Percentiles rank a stretch among this genome's conserved stretches.
These are phyloP conservation scores for Alloteropsis angusta DNA, from an alignment of 202 grass and related monocot genomes.

Conservation along the genomic window DNA sequence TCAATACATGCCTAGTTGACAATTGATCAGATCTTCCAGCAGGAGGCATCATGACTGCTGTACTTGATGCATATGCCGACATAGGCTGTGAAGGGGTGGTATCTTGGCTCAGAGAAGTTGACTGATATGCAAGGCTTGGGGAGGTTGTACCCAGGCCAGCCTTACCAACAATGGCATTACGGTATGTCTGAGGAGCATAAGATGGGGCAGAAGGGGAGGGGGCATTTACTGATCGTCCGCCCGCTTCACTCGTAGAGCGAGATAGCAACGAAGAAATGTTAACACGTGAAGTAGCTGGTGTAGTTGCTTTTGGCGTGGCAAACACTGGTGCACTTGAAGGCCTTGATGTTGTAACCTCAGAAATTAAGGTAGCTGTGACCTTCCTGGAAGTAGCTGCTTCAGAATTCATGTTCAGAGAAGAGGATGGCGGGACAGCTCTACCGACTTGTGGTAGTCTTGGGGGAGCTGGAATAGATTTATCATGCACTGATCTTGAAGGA, in stretches of 20 bases:
- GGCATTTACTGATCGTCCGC: conserved; percentile 31
- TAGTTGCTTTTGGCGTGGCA: conserved; percentile 33
- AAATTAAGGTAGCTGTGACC: conserved; percentile 23
- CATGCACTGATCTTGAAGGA: conserved; percentile 34
- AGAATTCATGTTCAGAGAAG: background rate
- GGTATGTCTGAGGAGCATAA: conserved; percentile 72
- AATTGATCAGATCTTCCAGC: conserved; percentile 33
- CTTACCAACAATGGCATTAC: conserved; percentile 68
- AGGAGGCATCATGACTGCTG: conserved; percentile 27
- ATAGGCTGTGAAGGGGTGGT: conserved; percentile 27
- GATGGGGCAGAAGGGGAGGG: conserved; percentile 51
- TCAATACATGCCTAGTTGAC: conserved; percentile 35
- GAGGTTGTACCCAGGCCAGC: conserved; percentile 9
- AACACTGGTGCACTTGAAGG: conserved; percentile 65
- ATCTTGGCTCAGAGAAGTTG: conserved; percentile 34
- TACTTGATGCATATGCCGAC: conserved; percentile 46
- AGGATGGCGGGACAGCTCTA: conserved; percentile 10
- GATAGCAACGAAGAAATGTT: conserved; percentile 42
- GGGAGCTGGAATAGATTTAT: conserved; percentile 27
- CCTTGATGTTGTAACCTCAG: conserved; percentile 40
- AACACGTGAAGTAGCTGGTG: conserved; percentile 27
- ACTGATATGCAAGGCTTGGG: conserved; percentile 16
- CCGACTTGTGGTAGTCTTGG: conserved; percentile 36
- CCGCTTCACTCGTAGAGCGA: conserved; percentile 39
- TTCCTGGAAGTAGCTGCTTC: conserved; percentile 20